Evolutionary conservation across 2,329 filamentous ascomycete genomes (phyloP).

Genomic region (Claviceps africana): DNA sequence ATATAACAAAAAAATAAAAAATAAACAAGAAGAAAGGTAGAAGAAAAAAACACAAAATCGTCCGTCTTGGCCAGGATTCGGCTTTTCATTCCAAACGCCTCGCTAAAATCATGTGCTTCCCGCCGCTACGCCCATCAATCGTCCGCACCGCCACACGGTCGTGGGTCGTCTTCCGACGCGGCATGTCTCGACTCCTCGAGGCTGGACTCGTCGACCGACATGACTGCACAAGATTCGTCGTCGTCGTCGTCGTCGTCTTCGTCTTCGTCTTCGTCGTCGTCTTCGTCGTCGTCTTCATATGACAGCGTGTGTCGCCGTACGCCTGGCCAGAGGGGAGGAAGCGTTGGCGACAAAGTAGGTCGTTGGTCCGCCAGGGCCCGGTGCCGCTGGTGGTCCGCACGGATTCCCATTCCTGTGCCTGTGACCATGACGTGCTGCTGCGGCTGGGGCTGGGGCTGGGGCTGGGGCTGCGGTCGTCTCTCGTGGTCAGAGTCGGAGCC

Average conservation of each 20-base stretch:
- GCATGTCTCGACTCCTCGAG: neutral
- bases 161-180: conserved; percentile 1
- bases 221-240: conserved; percentile 15
- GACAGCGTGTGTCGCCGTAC: conserved; percentile 17
- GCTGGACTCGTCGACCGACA: conserved; percentile 10
- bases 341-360: conserved; percentile 15
- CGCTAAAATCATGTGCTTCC: neutral
- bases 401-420: neutral
- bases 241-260: conserved; percentile 11
- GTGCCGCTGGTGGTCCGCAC: neutral
- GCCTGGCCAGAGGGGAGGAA: conserved; percentile 30
- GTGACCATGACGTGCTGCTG: neutral
- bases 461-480: neutral
- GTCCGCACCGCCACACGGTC: neutral
- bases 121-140: too few relatives aligned
- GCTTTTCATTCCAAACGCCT: neutral
- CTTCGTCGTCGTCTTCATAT: conserved; percentile 13
- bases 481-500: neutral
- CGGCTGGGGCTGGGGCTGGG: conserved; percentile 6
- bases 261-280: conserved; percentile 15
- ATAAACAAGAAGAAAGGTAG: too few relatives aligned
- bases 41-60: too few relatives aligned
- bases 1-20: too few relatives aligned
- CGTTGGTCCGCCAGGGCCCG: conserved; percentile 11
- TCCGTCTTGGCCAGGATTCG: too few relatives aligned